A percentile compares a stretch with the other conserved stretches of the same genome.
Conservation (phyloP, 257 asterid genomes). For the Capsicum rhomboideum region DNA sequence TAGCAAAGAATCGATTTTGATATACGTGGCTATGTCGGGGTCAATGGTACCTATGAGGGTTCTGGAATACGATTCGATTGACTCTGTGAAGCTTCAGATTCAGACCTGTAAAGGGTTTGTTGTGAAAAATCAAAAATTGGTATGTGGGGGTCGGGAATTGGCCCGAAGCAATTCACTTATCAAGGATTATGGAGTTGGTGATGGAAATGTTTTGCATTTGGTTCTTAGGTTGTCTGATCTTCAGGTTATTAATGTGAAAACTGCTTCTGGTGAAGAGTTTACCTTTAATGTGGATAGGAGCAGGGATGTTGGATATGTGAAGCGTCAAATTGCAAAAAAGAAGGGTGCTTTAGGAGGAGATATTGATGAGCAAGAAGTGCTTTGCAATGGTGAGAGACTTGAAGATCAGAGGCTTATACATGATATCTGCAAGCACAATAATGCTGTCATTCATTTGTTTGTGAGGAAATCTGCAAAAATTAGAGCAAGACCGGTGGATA, state of each 20-base stretch:
- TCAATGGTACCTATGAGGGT: slow-evolving; percentile 71
- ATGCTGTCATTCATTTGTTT: slow-evolving; percentile 78
- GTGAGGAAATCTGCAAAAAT: slow-evolving; percentile 67
- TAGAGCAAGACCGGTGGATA: slow-evolving; percentile 62
- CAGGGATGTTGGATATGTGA: slow-evolving; percentile 66
- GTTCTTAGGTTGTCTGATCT: slow-evolving; percentile 70
- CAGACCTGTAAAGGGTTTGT: slow-evolving; percentile 67
- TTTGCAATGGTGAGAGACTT: slow-evolving; percentile 58
- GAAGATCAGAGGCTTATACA: slow-evolving; percentile 73
- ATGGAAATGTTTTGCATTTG: slow-evolving; percentile 78
- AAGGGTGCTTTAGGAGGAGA: slow-evolving; percentile 15
- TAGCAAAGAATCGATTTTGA: slow-evolving; percentile 45
- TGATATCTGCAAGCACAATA: slow-evolving; percentile 53
- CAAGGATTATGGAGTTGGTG: slow-evolving; percentile 64
- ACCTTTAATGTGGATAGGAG: slow-evolving; percentile 62
- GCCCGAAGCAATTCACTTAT: slow-evolving; percentile 68
- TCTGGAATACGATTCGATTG: slow-evolving; percentile 62
- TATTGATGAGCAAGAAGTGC: slow-evolving; percentile 60
- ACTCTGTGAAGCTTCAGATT: slow-evolving; percentile 63
- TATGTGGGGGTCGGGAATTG: slow-evolving; percentile 74
- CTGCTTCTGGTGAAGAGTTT: slow-evolving; percentile 69
- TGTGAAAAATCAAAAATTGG: slow-evolving; percentile 67
- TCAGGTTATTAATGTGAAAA: slow-evolving; percentile 53
- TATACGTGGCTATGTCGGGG: slow-evolving; percentile 59
- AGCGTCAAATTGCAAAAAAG: slow-evolving; percentile 53